These are phyloP conservation scores for Syzygium grande DNA, from an alignment of 345 rosid genomes.

Conservation along the genomic window DNA sequence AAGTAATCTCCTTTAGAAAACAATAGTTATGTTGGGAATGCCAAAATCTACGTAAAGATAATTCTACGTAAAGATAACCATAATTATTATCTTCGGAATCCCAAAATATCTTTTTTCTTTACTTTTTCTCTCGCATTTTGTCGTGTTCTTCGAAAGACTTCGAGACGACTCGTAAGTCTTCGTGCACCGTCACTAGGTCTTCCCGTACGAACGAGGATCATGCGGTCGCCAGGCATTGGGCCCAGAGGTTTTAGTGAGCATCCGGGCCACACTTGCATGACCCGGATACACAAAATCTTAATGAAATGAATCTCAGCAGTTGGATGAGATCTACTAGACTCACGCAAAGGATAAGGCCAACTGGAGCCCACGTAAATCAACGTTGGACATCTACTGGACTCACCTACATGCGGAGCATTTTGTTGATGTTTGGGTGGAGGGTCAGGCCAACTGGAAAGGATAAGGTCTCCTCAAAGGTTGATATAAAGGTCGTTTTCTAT, in stretches of 20 bases:
- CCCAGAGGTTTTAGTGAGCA: neutral
- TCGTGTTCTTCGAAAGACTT: neutral
- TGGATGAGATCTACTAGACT: no score
- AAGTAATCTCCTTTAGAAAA: neutral
- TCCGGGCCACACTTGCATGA: no score
- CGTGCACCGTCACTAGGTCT: neutral
- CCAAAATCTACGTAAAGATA: neutral
- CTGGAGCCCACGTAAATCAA: neutral
- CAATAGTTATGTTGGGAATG: neutral
- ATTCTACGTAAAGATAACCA: no score
- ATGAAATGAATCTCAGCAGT: neutral
- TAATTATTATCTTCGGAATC: neutral
- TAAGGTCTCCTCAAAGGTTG: neutral
- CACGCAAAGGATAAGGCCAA: no score
- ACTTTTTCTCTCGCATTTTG: neutral
- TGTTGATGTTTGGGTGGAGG: neutral
- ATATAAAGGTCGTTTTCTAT: neutral
- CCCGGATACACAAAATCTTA: no score
- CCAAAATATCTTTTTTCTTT: neutral
- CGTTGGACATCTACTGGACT: neutral
- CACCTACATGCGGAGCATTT: neutral
- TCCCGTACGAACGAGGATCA: neutral
- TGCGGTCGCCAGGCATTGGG: fast-evolving
- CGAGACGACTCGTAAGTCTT: neutral
- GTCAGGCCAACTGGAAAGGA: neutral